phyloP scores from a whole-genome alignment of 345 rosid species.

The Limnanthes douglasii region DNA sequence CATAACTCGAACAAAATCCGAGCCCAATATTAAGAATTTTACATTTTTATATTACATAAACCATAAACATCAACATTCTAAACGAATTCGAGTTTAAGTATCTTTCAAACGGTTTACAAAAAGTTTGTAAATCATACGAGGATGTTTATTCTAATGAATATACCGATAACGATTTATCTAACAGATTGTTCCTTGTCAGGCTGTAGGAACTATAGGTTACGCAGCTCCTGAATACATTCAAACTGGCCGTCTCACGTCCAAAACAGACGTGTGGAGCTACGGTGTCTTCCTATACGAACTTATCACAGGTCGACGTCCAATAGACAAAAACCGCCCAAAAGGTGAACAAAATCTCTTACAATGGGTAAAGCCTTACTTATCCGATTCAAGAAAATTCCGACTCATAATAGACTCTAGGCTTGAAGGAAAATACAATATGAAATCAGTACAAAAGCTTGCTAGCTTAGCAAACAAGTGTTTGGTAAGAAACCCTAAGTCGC shows the following conservation, averaged over 20 bases:
- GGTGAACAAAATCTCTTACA: constrained; percentile 69
- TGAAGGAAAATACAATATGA: constrained; percentile 28
- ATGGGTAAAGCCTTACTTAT: constrained; percentile 72
- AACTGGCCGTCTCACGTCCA: constrained; percentile 72
- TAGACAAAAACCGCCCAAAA: constrained; percentile 69
- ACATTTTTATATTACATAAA: too few relatives aligned
- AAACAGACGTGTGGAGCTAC: constrained; percentile 88
- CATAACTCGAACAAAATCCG: too few relatives aligned
- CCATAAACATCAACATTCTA: too few relatives aligned
- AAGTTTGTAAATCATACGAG: too few relatives aligned
- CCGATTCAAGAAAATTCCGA: constrained; percentile 32
- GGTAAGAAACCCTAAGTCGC: constrained; percentile 45
- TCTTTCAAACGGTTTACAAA: too few relatives aligned
- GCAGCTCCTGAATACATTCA: constrained; percentile 83
- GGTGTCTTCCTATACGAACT: constrained; percentile 93
- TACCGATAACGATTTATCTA: too few relatives aligned
- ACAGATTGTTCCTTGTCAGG: constrained; percentile 28
- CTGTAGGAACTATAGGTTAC: constrained; percentile 89
- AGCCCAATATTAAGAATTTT: too few relatives aligned
- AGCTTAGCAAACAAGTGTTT: constrained; percentile 58
- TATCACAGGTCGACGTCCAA: constrained; percentile 71
- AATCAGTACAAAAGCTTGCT: constrained; percentile 42
- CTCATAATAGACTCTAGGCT: constrained; percentile 61
- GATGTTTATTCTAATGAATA: too few relatives aligned
- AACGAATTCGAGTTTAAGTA: too few relatives aligned